Conservation (phyloP, 352 stramenopile genomes). For the Lagenidium giganteum region DNA sequence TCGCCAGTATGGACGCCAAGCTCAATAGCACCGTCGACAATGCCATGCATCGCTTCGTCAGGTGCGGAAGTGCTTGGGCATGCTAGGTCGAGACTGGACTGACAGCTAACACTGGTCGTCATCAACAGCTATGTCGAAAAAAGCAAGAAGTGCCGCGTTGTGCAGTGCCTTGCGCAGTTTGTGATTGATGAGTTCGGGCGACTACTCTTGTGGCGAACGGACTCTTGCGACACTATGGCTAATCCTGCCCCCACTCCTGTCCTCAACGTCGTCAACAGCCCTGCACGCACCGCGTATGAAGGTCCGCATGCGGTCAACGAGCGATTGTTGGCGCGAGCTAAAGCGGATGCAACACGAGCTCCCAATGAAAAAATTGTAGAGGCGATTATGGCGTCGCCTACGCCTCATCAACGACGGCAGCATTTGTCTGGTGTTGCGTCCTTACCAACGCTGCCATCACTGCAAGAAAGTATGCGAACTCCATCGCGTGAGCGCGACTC, state of each 20-base stretch:
- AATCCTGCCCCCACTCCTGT: not conserved
- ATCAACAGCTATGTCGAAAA: constrained; percentile 42
- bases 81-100: not conserved
- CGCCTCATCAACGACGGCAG: constrained; percentile 23
- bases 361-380: constrained; percentile 65
- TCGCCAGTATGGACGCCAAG: constrained; percentile 66
- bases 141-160: constrained; percentile 61
- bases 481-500: too few relatives aligned
- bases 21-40: constrained; percentile 44
- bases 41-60: constrained; percentile 34
- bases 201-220: constrained; percentile 54
- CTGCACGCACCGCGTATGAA: constrained; percentile 23
- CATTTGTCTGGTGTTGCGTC: constrained; percentile 26
- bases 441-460: constrained; percentile 16
- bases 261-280: not conserved
- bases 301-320: constrained; percentile 57
- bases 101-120: not conserved
- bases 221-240: constrained; percentile 46
- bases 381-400: constrained; percentile 62
- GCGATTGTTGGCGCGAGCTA: constrained; percentile 49
- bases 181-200: constrained; percentile 46
- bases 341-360: constrained; percentile 34
- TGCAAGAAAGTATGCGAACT: not conserved
- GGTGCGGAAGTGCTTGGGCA: constrained; percentile 11
- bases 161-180: constrained; percentile 45